These are phyloP conservation scores for Rhododendron vialii DNA, from an alignment of 148 eudicot species.

Conservation along the genomic window DNA sequence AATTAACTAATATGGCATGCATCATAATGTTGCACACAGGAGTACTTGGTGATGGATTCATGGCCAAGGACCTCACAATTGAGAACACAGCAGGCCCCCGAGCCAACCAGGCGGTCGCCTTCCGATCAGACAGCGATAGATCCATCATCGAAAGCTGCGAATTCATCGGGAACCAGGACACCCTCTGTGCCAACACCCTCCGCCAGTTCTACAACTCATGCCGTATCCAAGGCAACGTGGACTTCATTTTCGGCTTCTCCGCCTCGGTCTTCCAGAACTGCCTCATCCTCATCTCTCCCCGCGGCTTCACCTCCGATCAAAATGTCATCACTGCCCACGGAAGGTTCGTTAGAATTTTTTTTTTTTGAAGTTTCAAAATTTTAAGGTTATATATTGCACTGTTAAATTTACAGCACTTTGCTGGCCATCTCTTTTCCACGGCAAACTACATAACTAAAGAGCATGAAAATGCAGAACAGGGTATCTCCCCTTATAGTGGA, in stretches of 20 bases:
- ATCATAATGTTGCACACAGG: constrained; percentile 33
- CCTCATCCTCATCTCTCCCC: constrained; percentile 62
- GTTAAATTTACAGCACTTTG: not conserved
- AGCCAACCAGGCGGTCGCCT: constrained; percentile 83
- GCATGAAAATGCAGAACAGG: not conserved
- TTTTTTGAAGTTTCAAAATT: not conserved
- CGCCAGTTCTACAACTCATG: constrained; percentile 76
- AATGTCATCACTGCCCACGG: constrained; percentile 86
- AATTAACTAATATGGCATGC: not conserved
- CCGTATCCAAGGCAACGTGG: constrained; percentile 73
- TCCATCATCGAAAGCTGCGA: constrained; percentile 68
- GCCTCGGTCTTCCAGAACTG: constrained; percentile 72
- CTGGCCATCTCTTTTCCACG: not conserved
- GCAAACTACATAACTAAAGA: not conserved
- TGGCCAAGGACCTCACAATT: constrained; percentile 75
- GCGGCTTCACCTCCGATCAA: constrained; percentile 41
- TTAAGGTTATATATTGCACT: not conserved
- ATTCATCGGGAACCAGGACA: constrained; percentile 87
- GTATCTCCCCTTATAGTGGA: not conserved
- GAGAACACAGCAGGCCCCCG: constrained; percentile 74
- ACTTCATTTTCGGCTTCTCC: constrained; percentile 79
- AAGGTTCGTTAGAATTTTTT: not conserved
- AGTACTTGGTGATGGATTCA: constrained; percentile 75
- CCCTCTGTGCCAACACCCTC: constrained; percentile 73
- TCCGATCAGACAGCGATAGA: constrained; percentile 74